Conservation (phyloP, 192 early-diverging fungal species). For the Fimicolochytrium jonesii region DNA sequence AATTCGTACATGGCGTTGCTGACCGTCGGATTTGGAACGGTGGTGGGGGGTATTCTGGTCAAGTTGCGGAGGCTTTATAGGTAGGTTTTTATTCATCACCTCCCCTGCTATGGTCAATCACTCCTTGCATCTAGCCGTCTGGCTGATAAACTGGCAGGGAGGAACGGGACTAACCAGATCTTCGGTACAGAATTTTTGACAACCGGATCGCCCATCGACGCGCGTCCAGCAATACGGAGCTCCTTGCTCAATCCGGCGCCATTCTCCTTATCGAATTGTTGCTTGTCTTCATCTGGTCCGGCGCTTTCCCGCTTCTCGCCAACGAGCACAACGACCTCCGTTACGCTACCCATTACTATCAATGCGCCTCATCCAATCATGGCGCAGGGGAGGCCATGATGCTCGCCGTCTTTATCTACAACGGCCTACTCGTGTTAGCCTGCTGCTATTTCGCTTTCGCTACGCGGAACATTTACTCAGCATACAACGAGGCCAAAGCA, state of each 20-base stretch:
- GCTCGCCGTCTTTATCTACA: neutral
- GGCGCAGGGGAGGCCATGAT: neutral
- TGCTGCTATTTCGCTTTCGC: conserved; percentile 20
- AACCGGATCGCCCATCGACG: conserved; percentile 4
- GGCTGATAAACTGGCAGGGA: too few species aligned
- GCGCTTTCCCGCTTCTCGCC: neutral
- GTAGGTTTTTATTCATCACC: too few species aligned
- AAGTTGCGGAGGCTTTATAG: conserved; percentile 8
- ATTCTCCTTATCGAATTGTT: neutral
- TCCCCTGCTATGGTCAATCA: too few species aligned
- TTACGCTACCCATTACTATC: neutral
- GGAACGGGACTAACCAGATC: neutral
- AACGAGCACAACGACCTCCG: neutral
- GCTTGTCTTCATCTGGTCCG: conserved; percentile 6
- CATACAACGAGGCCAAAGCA: conserved; percentile 28
- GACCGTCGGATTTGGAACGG: conserved; percentile 17
- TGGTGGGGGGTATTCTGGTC: conserved; percentile 17
- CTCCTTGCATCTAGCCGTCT: too few species aligned
- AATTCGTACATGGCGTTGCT: conserved; percentile 16
- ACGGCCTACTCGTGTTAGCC: conserved; percentile 11
- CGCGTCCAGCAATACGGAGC: neutral
- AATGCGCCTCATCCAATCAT: neutral
- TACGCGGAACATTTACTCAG: conserved; percentile 29
- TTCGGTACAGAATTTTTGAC: conserved; percentile 29
- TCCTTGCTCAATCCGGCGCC: neutral